Evolutionary conservation across 2,329 filamentous ascomycete genomes (phyloP), one percentile per base, ranked within the genome.

Genomic region (Diaporthe sp.): DNA sequence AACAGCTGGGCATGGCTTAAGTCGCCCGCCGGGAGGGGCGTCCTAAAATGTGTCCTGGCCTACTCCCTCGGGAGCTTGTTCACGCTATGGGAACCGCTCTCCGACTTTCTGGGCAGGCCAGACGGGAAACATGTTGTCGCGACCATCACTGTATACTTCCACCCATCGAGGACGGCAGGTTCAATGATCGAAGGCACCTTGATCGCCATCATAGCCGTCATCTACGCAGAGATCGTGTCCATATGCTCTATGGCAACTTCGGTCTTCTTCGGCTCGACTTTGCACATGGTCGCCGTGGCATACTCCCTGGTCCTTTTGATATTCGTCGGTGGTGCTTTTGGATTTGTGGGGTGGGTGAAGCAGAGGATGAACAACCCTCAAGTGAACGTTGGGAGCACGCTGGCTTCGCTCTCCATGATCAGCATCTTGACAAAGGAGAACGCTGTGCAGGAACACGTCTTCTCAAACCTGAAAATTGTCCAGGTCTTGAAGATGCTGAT

Each of bases 41-140:
- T 98, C 71, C 86, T 98, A 80, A 98, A 98, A 84, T 98, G 95
- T 86, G 96, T 95, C 42, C 84, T 98, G 76, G 96, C 96, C 58
- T 98, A 98, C 84, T 86, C 97, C 5, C 84, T 98, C 45, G 96
- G 94, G 25, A 97, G 94, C 78, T 86, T 97, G 83, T 95, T 93
- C 47, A 98, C 96, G 0, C 97, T 98, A 79, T 92, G 95, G 76
- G 90, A 92, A 3, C 89, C 89, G 3, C 87, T 98, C 73, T 92
- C 95, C 22, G 85, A 88, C 10, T 90, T 95, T 73, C 87, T 98
- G 22, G 96, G 96, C 15, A 89, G 92, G 77, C 93, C 95, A 80
- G 96, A 98, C 84, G 95, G 95, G 68, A 98, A 98, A 81, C 96
- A 98, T 83, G 92, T 98, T 80, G 95, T 98, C 69, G 95, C 95